Evolutionary conservation across 1,284 basidiomycete genomes (phyloP).

Genomic region (Puccinia polysora): DNA sequence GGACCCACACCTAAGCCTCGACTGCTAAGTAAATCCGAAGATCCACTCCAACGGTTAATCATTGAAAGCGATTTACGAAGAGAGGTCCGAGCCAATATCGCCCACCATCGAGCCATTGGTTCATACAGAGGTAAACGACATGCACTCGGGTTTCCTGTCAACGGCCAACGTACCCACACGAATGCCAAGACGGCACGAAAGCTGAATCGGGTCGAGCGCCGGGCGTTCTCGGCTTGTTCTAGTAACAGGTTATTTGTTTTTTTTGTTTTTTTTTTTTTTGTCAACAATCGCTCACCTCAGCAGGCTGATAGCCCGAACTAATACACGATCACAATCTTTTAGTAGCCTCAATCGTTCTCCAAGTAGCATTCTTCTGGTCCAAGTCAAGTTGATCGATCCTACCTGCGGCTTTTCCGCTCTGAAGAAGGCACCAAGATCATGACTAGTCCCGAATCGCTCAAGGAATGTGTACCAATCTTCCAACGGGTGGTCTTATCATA

Average conservation of each 20-base stretch:
- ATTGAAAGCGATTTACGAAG: conserved; percentile 76
- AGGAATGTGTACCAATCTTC: too few relatives aligned
- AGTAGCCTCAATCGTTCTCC: too few relatives aligned
- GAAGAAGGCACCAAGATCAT: too few relatives aligned
- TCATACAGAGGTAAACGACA: conserved; percentile 80
- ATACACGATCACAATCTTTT: too few relatives aligned
- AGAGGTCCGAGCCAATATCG: conserved; percentile 77
- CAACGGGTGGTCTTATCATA: too few relatives aligned
- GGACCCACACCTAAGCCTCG: conserved; percentile 43
- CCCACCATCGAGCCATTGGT: conserved; percentile 81
- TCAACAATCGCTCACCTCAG: too few relatives aligned
- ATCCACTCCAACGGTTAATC: conserved; percentile 67
- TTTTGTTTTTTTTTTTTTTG: not conserved
- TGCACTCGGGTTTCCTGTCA: conserved; percentile 78
- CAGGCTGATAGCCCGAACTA: too few relatives aligned
- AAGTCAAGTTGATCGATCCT: too few relatives aligned
- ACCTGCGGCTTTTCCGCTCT: too few relatives aligned
- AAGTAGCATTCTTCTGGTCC: too few relatives aligned
- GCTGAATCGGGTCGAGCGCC: conserved; percentile 67
- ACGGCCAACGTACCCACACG: conserved; percentile 79
- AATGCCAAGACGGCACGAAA: conserved; percentile 80
- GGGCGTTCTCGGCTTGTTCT: conserved; percentile 66
- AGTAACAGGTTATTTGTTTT: conserved; percentile 48
- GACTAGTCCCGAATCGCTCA: too few relatives aligned
- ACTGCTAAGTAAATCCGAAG: conserved; percentile 50